Percentiles rank a stretch among this genome's conserved stretches.
These are phyloP conservation scores for Dendrostoma leiphaemia DNA, from an alignment of 2,329 filamentous ascomycete genomes.

Conservation along the genomic window DNA sequence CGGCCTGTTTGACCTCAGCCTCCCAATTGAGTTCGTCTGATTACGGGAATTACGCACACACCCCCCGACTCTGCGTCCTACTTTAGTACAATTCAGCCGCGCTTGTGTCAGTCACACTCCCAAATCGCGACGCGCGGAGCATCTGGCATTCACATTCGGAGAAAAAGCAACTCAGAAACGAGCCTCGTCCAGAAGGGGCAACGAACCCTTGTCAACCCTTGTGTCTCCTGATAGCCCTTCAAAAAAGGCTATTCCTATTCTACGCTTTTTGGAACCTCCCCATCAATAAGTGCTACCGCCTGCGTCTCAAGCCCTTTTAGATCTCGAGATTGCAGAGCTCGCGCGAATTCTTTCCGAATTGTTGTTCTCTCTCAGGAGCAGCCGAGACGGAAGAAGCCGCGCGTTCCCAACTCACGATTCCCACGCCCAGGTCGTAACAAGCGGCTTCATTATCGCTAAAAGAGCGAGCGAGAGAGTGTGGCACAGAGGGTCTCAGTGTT, in stretches of 20 bases:
- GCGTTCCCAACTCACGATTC: no score
- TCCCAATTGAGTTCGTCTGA: background rate
- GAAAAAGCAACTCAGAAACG: background rate
- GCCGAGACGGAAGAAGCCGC: background rate
- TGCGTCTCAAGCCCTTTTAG: background rate
- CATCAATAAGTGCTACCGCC: no score
- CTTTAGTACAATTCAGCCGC: no score
- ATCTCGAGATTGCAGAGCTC: background rate
- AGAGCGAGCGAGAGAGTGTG: background rate
- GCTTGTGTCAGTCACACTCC: constrained; percentile 9
- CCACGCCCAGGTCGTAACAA: background rate
- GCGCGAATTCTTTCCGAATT: background rate
- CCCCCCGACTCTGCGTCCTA: background rate
- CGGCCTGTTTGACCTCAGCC: no score
- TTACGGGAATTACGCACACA: background rate
- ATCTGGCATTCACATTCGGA: constrained; percentile 9
- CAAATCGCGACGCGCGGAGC: constrained; percentile 10
- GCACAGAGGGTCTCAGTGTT: constrained; percentile 3
- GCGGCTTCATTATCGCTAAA: no score
- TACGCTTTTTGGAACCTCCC: no score
- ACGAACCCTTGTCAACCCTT: constrained; percentile 10
- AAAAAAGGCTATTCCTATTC: no score
- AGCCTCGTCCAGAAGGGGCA: constrained; percentile 13
- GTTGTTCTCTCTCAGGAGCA: background rate
- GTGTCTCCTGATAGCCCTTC: no score